Evolutionary conservation across 1,284 basidiomycete genomes (phyloP).

Genomic region (Melampsora larici-populina): DNA sequence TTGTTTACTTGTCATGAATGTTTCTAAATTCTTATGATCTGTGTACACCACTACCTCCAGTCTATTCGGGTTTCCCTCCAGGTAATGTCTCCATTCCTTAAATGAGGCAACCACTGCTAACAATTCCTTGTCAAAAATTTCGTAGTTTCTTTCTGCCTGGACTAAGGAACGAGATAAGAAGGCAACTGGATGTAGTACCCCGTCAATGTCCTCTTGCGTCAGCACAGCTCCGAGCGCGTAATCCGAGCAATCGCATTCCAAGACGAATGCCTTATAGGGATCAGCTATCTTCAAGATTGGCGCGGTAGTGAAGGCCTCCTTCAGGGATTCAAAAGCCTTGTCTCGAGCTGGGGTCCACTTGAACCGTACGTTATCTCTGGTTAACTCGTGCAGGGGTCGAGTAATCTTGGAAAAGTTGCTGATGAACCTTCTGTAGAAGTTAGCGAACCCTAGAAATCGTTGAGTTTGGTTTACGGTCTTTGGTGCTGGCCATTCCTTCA

Average conservation of each 20-base stretch:
- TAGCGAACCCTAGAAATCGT: background rate
- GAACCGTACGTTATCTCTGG: background rate
- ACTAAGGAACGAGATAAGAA: background rate
- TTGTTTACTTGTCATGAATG: background rate
- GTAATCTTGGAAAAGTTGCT: background rate
- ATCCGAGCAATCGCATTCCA: conserved; percentile 27
- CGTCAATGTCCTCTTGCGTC: background rate
- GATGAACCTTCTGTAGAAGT: conserved; percentile 11
- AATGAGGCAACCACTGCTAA: background rate
- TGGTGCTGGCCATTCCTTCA: background rate
- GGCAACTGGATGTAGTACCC: background rate
- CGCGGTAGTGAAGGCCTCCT: background rate
- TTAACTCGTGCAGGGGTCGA: background rate
- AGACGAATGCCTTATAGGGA: no score
- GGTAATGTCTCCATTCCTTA: background rate
- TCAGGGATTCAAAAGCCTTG: background rate
- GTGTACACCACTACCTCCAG: no score
- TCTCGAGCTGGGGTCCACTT: background rate
- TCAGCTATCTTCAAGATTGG: conserved; percentile 17
- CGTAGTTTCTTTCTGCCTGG: background rate
- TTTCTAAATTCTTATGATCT: no score
- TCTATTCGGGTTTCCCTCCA: background rate
- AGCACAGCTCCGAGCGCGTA: conserved; percentile 6
- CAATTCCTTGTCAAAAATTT: background rate
- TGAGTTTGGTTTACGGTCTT: background rate